A percentile compares a stretch with the other conserved stretches of the same genome.
Evolutionary conservation across 306 rosid genomes (phyloP).

Genomic region (Ormosia semicastrata): DNA sequence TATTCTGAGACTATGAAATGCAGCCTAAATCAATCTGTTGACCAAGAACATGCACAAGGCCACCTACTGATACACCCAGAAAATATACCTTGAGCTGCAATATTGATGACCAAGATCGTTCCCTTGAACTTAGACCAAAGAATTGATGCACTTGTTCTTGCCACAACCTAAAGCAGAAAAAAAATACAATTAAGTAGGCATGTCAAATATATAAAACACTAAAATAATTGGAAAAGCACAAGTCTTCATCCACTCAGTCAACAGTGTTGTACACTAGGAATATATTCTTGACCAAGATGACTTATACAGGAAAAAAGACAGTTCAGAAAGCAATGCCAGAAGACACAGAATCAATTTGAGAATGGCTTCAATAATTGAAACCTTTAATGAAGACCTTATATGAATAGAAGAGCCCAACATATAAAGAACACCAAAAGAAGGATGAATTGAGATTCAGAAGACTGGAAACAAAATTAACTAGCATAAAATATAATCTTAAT

Average conservation of each 20-base stretch:
- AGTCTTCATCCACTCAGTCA: not conserved
- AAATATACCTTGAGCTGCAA: slow-evolving; percentile 69
- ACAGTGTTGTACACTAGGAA: slow-evolving; percentile 11
- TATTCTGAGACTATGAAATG: too few species aligned
- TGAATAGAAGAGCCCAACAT: not conserved
- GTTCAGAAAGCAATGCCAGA: not conserved
- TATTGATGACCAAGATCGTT: slow-evolving; percentile 62
- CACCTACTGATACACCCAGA: not conserved
- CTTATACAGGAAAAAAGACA: not conserved
- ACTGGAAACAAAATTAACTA: not conserved
- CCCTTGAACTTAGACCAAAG: slow-evolving; percentile 35
- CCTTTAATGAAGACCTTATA: not conserved
- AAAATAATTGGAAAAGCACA: not conserved
- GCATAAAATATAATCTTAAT: slow-evolving; percentile 4
- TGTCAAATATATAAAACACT: slow-evolving; percentile 16
- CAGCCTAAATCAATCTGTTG: slow-evolving; percentile 17
- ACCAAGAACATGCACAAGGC: not conserved
- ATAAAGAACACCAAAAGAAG: slow-evolving; percentile 9
- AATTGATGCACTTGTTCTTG: slow-evolving; percentile 59
- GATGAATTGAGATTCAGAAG: not conserved
- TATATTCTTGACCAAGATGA: slow-evolving; percentile 15
- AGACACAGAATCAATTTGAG: not conserved
- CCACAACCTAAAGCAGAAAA: slow-evolving; percentile 63
- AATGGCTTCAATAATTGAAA: slow-evolving; percentile 18
- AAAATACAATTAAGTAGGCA: slow-evolving; percentile 14